Evolutionary conservation across 306 rosid genomes (phyloP).

Genomic region (Casuarina equisetifolia): DNA sequence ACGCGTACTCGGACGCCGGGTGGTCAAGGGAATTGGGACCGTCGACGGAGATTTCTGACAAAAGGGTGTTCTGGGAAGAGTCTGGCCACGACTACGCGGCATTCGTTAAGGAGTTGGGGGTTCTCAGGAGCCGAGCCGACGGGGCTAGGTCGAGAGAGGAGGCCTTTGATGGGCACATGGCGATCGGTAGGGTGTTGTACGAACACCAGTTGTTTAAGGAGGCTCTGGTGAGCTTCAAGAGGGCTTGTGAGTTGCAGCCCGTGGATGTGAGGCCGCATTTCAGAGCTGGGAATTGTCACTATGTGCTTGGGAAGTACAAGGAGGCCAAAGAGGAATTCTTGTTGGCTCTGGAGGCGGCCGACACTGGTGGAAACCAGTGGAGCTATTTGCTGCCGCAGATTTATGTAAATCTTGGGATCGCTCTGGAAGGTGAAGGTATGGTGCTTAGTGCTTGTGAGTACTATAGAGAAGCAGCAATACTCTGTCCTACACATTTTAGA

Average conservation of each 20-base stretch:
- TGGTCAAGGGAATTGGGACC: constrained; percentile 98
- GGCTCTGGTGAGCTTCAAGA: constrained; percentile 77
- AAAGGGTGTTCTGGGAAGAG: constrained; percentile 87
- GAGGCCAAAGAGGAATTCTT: constrained; percentile 90
- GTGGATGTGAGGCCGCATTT: constrained; percentile 95
- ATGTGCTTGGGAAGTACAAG: constrained; percentile 66
- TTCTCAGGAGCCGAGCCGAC: constrained; percentile 75
- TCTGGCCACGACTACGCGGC: constrained; percentile 73
- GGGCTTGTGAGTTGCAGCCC: constrained; percentile 98
- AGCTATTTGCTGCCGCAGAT: constrained; percentile 95
- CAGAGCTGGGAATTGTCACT: constrained; percentile 87
- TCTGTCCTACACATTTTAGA: constrained; percentile 95
- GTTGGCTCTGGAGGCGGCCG: constrained; percentile 89
- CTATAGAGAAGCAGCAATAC: constrained; percentile 97
- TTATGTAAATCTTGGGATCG: constrained; percentile 90
- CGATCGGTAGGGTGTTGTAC: constrained; percentile 86
- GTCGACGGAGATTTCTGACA: constrained; percentile 74
- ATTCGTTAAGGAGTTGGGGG: constrained; percentile 83
- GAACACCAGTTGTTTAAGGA: constrained; percentile 93
- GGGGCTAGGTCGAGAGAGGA: constrained; percentile 90
- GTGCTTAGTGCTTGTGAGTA: constrained; percentile 99
- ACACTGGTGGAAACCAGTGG: constrained; percentile 96
- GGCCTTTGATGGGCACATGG: constrained; percentile 98
- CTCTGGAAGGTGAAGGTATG: constrained; percentile 99
- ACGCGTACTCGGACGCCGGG: constrained; percentile 90